Base-by-base conservation (phyloP, 2,329 filamentous ascomycete species). In the Sphaerulina vaccinii region DNA sequence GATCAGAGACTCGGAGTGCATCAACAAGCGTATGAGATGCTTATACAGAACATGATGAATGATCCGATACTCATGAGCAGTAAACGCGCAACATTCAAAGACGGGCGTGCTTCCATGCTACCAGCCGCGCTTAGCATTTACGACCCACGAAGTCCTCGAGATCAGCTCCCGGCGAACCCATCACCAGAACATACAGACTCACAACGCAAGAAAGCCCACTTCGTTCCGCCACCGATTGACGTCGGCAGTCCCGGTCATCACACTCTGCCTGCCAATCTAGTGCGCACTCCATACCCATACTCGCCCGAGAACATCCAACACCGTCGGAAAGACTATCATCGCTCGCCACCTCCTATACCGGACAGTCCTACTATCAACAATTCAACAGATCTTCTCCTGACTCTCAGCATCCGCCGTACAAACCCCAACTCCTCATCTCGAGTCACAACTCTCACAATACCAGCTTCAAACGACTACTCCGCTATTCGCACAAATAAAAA, bases 141-240 rank as follows among this genome's bases (percentile, higher is more conserved):
- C 24, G 62, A 65, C 36, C 63, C 59, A 6, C 46, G 61, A 35
- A 64, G 61, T 49, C 60, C 63, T 16, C 55, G 58, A 9, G 49
- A 49, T 18, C 51, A 52, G 6, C 49, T 54, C n/a, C 48, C 48
- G 3, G 39, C 39, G 3, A 29, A 54, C 19, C 19, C 40, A 7
- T 54, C 51, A 7, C 40, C 39, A 49, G 50, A 51, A 32, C 24
- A 15, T 23, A 48, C 29, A 10, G 36, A 51, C 24, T 48, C 43
- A 19, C 47, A 39, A 39, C 57, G 56, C 41, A 47, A 67, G 38
- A 66, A 62, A 49, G 66, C 70, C 3, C 63, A 64, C 10, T 52
- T 70, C 11, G 52, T 65, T 5, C 68, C 67, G 6, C 66, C 66
- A 18, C 66, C 66, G 0, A 69, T 70, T 22, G 62, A 70, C 40